A percentile compares a stretch with the other conserved stretches of the same genome.
Conservation (phyloP, 1,284 basidiomycete genomes). For the Marasmius fiardii region DNA sequence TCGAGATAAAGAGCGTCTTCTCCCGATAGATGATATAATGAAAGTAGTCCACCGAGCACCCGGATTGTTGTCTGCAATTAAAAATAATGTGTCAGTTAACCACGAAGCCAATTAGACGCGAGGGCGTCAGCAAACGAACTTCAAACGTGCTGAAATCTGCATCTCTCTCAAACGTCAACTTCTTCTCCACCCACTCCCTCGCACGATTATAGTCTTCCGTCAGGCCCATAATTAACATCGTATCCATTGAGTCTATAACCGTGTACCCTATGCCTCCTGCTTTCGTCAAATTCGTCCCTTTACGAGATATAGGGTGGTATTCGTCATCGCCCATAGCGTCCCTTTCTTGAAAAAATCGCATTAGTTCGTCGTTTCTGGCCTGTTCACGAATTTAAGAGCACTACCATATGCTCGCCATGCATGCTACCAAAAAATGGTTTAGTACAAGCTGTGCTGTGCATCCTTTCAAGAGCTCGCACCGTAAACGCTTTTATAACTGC, state of each 20-base stretch:
- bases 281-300: conserved; percentile 73
- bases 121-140: conserved; percentile 39
- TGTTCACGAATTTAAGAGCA: conserved; percentile 12
- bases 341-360: conserved; percentile 47
- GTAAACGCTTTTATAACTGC: conserved; percentile 77
- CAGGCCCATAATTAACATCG: conserved; percentile 84
- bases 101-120: no score
- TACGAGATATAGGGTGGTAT: conserved; percentile 77
- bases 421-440: conserved; percentile 42
- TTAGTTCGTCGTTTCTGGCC: not conserved
- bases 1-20: conserved; percentile 70
- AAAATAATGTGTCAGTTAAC: conserved; percentile 3
- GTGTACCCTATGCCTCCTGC: conserved; percentile 85
- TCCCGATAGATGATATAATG: conserved; percentile 74
- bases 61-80: conserved; percentile 38
- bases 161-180: conserved; percentile 77
- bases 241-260: conserved; percentile 82
- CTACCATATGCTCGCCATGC: conserved; percentile 80
- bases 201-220: conserved; percentile 78
- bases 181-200: conserved; percentile 71
- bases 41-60: conserved; percentile 57
- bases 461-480: conserved; percentile 44
- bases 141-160: conserved; percentile 91
- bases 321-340: conserved; percentile 90
- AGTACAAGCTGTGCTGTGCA: not conserved